Evolutionary conservation across 495 filamentous ascomycete genomes (phyloP).

Genomic region (Hypoxylon crocopeplum): DNA sequence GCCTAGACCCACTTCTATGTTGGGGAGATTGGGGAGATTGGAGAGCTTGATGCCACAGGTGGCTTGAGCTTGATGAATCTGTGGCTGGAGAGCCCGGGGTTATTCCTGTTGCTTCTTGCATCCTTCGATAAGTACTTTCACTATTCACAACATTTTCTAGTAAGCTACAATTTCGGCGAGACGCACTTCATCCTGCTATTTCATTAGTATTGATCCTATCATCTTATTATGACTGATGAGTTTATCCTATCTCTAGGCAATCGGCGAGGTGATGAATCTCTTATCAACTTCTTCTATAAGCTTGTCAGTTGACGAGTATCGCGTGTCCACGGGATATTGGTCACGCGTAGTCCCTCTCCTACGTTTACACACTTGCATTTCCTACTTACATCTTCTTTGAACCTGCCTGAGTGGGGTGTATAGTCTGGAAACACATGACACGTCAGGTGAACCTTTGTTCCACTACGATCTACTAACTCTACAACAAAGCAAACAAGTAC

Average conservation of each 20-base stretch:
- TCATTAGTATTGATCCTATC: neutral
- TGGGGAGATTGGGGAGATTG: neutral
- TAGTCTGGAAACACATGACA: conserved; percentile 11
- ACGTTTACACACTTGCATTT: neutral
- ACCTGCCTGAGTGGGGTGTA: neutral
- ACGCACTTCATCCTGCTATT: no score
- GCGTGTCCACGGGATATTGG: conserved; percentile 27
- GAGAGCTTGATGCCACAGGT: conserved; percentile 26
- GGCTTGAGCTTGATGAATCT: conserved; percentile 11
- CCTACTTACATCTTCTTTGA: conserved; percentile 3
- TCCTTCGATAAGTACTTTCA: no score
- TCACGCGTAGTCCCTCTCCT: conserved; percentile 12
- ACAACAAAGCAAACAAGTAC: neutral
- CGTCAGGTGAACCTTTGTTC: conserved; percentile 24
- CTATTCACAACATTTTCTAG: no score
- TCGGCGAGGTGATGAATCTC: conserved; percentile 1
- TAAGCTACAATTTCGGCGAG: no score
- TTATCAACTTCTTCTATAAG: conserved; percentile 7
- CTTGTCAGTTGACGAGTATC: conserved; percentile 25
- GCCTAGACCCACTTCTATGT: conserved; percentile 25
- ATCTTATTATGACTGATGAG: no score
- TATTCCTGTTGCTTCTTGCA: neutral
- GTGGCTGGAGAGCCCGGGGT: conserved; percentile 15
- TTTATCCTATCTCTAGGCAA: neutral
- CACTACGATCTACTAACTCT: conserved; percentile 5